Percentiles rank a stretch among this genome's conserved stretches.
phyloP scores from a whole-genome alignment of 257 asterid species.

The Capsicum chinense region DNA sequence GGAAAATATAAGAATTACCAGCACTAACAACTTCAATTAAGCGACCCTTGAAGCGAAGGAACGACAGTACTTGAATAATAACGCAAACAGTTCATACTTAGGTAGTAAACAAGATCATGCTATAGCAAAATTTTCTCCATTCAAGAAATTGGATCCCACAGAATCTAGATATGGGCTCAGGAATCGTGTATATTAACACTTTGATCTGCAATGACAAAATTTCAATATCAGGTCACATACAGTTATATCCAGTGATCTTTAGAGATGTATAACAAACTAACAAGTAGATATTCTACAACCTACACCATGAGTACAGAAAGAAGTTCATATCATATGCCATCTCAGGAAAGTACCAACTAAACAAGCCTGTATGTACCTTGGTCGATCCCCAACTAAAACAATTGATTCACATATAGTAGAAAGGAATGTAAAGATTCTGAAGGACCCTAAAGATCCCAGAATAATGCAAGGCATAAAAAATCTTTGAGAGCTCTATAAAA shows the following conservation, averaged over 20 bases:
- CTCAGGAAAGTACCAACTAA: background rate
- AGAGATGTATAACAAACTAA: background rate
- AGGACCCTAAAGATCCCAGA: background rate
- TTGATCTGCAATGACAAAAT: constrained; percentile 56
- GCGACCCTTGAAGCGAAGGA: constrained; percentile 69
- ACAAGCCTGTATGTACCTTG: background rate
- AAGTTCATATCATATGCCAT: background rate
- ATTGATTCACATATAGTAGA: background rate
- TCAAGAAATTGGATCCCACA: constrained; percentile 59
- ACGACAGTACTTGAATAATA: constrained; percentile 81
- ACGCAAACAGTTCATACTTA: constrained; percentile 59
- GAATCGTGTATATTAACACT: constrained; percentile 60
- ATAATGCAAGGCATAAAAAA: background rate
- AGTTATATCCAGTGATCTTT: background rate
- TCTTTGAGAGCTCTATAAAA: background rate
- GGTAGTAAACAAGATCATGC: constrained; percentile 79
- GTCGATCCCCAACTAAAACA: background rate
- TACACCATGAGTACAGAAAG: background rate
- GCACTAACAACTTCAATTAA: constrained; percentile 59
- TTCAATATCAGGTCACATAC: background rate
- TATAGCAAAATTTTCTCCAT: constrained; percentile 87
- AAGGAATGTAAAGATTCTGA: background rate
- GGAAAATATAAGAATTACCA: constrained; percentile 46
- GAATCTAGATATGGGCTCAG: constrained; percentile 80
- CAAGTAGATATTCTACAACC: background rate